A percentile compares a stretch with the other conserved stretches of the same genome.
These are phyloP conservation scores for Naganishia liquefaciens DNA, from an alignment of 1,284 basidiomycete species.

Conservation along the genomic window DNA sequence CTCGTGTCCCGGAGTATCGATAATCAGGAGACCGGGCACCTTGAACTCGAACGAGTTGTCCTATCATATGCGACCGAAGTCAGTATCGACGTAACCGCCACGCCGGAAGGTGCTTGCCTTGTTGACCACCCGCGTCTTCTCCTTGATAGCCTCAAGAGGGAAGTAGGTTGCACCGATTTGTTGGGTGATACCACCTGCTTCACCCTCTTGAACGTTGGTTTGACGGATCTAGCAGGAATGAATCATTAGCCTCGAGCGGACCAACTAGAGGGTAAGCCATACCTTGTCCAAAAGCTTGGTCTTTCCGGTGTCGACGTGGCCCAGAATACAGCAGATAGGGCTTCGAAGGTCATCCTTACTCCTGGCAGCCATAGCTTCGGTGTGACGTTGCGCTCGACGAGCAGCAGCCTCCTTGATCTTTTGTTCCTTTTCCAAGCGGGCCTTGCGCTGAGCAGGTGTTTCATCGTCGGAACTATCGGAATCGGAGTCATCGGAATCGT, in stretches of 20 bases:
- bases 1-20: slow-evolving; percentile 99
- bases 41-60: slow-evolving; percentile 88
- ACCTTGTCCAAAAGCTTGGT: slow-evolving; percentile 98
- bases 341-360: slow-evolving; percentile 89
- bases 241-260: slow-evolving; percentile 1
- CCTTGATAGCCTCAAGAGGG: slow-evolving; percentile 92
- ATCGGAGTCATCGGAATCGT: slow-evolving; percentile 55
- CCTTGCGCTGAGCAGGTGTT: slow-evolving; percentile 60
- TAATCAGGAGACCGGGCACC: slow-evolving; percentile 92
- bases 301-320: slow-evolving; percentile 99
- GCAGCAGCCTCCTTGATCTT: slow-evolving; percentile 81
- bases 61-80: slow-evolving; percentile 52
- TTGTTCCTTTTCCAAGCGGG: slow-evolving; percentile 64
- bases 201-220: slow-evolving; percentile 99
- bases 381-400: slow-evolving; percentile 76
- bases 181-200: slow-evolving; percentile 99
- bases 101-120: slow-evolving; percentile 59
- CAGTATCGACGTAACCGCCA: slow-evolving; percentile 23
- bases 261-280: not conserved
- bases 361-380: slow-evolving; percentile 81
- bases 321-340: slow-evolving; percentile 98
- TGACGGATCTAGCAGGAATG: slow-evolving; percentile 76
- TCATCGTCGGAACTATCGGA: slow-evolving; percentile 62
- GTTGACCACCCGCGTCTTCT: slow-evolving; percentile 90
- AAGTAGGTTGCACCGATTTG: slow-evolving; percentile 99